Evolutionary conservation across 306 rosid species (phyloP).

Genomic region (Biancaea sappan): DNA sequence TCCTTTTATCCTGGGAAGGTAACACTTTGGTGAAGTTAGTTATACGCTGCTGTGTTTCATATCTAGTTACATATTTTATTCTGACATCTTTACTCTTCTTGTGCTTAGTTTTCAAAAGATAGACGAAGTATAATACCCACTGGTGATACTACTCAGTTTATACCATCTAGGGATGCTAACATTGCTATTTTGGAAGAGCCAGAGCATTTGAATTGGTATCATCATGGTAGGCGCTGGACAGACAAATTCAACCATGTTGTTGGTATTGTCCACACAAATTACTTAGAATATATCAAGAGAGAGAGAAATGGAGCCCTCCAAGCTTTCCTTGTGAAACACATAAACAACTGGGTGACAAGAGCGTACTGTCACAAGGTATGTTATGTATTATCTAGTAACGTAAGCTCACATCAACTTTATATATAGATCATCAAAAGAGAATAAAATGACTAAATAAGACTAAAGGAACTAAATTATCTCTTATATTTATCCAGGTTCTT

Average conservation of each 20-base stretch:
- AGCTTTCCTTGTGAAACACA: conserved; percentile 91
- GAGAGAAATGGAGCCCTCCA: conserved; percentile 93
- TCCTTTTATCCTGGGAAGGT: conserved; percentile 98
- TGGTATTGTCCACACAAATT: conserved; percentile 93
- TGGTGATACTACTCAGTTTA: conserved; percentile 91
- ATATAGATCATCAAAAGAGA: neutral
- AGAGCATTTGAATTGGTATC: conserved; percentile 96
- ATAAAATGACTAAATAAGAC: neutral
- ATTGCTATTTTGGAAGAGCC: conserved; percentile 95
- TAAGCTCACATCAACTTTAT: too few relatives aligned
- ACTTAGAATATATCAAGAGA: conserved; percentile 90
- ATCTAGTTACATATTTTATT: conserved; percentile 26
- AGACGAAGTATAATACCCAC: conserved; percentile 93
- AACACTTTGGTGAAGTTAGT: conserved; percentile 32
- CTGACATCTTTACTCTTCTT: conserved; percentile 34
- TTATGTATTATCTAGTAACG: neutral
- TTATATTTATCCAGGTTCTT: conserved; percentile 69
- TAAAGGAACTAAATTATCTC: conserved; percentile 14
- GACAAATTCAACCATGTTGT: conserved; percentile 96
- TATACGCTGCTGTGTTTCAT: conserved; percentile 17
- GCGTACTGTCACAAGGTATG: conserved; percentile 86
- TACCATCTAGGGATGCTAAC: conserved; percentile 85
- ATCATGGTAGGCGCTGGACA: conserved; percentile 92
- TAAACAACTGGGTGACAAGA: conserved; percentile 90
- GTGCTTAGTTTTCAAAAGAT: conserved; percentile 66